Conservation (phyloP, 352 stramenopile genomes). For the Ophiocytium majus region DNA sequence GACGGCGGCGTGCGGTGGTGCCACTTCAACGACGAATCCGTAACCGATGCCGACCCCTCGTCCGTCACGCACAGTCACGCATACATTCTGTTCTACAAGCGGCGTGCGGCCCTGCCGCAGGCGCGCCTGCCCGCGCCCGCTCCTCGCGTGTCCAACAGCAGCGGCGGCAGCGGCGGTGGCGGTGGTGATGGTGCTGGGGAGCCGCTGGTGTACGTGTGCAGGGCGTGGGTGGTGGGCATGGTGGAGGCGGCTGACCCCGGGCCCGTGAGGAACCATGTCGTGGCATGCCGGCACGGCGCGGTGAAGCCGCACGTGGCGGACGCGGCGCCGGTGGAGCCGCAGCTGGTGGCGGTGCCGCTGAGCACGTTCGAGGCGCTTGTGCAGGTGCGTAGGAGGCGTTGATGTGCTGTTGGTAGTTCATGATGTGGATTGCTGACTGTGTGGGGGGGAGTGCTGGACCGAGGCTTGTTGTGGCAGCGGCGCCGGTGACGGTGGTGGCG, state of each 20-base stretch:
- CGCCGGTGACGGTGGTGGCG: neutral
- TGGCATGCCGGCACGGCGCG: constrained; percentile 42
- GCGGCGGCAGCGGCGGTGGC: constrained; percentile 23
- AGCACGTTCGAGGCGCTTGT: neutral
- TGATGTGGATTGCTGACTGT: neutral
- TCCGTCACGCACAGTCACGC: constrained; percentile 28
- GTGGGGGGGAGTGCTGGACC: neutral
- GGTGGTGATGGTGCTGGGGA: neutral
- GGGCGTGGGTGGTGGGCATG: constrained; percentile 44
- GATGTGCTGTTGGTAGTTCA: too few species aligned
- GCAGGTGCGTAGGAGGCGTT: neutral
- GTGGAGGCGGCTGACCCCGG: constrained; percentile 33
- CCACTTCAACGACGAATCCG: constrained; percentile 41
- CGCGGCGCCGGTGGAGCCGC: neutral
- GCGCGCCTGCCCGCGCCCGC: neutral
- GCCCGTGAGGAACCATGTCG: constrained; percentile 42
- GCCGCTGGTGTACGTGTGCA: constrained; percentile 51
- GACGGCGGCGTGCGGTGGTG: constrained; percentile 23
- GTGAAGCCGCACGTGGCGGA: constrained; percentile 45
- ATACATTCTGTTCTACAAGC: constrained; percentile 54
- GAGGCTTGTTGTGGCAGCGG: neutral
- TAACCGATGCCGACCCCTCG: constrained; percentile 7
- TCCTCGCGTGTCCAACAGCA: neutral
- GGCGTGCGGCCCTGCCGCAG: neutral
- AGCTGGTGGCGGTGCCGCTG: constrained; percentile 16